Evolutionary conservation across 179 eudicot genomes (phyloP).

Genomic region (Sideroxylon spinosum): DNA sequence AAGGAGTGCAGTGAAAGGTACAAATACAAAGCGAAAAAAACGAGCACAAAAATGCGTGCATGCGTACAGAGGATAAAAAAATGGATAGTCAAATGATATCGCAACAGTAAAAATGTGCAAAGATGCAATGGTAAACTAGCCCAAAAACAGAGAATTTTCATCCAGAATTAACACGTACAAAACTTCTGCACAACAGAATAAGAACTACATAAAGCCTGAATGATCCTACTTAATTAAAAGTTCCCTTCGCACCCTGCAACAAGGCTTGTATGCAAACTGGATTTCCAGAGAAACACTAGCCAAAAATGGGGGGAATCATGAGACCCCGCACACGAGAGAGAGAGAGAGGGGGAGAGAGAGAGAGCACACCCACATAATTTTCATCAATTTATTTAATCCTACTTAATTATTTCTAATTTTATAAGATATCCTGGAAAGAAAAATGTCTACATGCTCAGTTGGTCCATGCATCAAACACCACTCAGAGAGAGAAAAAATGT

Average conservation of each 20-base stretch:
- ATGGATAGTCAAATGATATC: not conserved
- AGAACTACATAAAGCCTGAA: not conserved
- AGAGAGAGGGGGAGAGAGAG: not conserved
- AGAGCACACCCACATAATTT: not conserved
- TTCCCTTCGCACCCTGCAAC: not conserved
- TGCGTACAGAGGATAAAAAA: too few species aligned
- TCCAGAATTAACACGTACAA: not conserved
- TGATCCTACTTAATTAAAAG: not conserved
- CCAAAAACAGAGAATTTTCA: not conserved
- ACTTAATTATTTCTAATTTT: not conserved
- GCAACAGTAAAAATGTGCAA: not conserved
- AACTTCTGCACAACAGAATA: not conserved
- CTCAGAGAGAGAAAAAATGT: not conserved
- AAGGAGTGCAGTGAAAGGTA: not conserved
- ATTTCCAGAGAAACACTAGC: too few species aligned
- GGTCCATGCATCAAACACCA: not conserved
- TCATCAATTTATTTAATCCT: not conserved
- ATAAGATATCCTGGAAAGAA: not conserved
- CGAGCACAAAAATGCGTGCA: too few species aligned
- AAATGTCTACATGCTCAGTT: not conserved
- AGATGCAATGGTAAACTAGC: not conserved
- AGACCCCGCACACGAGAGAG: too few species aligned
- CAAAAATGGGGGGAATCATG: too few species aligned
- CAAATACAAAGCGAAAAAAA: not conserved
- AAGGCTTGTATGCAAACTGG: too few species aligned